These are phyloP conservation scores for Solanum virginianum DNA, from an alignment of 257 asterid species.

Conservation along the genomic window DNA sequence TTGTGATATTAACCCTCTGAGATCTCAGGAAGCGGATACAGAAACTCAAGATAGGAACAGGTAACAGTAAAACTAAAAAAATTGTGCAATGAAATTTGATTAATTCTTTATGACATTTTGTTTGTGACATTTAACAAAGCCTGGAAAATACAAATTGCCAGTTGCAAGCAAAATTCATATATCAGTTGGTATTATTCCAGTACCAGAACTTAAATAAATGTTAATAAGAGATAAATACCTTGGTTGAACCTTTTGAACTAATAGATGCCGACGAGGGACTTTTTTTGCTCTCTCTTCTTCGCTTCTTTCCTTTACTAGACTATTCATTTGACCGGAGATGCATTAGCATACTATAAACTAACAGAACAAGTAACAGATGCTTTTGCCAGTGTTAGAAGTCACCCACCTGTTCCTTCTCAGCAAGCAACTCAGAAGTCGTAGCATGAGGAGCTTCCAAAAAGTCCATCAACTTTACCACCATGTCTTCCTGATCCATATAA, in stretches of 20 bases:
- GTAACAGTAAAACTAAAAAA: neutral
- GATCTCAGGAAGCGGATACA: neutral
- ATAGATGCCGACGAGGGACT: conserved; percentile 33
- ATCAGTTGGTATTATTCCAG: neutral
- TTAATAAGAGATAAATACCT: conserved; percentile 29
- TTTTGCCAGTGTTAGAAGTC: neutral
- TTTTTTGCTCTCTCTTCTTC: conserved; percentile 47
- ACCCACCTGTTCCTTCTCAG: conserved; percentile 77
- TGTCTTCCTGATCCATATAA: conserved; percentile 59
- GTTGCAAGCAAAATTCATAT: neutral
- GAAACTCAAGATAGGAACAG: neutral
- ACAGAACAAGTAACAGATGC: neutral
- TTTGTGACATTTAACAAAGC: neutral
- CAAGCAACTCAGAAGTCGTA: conserved; percentile 54
- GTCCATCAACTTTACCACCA: conserved; percentile 58
- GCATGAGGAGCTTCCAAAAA: conserved; percentile 85
- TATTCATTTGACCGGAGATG: conserved; percentile 6
- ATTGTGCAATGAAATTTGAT: neutral
- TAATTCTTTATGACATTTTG: neutral
- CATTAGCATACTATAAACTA: neutral
- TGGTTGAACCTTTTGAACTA: conserved; percentile 48
- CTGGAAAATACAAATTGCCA: neutral
- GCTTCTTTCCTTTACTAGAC: conserved; percentile 66
- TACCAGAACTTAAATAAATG: neutral
- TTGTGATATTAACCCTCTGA: neutral